Evolutionary conservation across 129 eudicot genomes (phyloP), one percentile per base, ranked within the genome.

Genomic region (Artemisia argyi): DNA sequence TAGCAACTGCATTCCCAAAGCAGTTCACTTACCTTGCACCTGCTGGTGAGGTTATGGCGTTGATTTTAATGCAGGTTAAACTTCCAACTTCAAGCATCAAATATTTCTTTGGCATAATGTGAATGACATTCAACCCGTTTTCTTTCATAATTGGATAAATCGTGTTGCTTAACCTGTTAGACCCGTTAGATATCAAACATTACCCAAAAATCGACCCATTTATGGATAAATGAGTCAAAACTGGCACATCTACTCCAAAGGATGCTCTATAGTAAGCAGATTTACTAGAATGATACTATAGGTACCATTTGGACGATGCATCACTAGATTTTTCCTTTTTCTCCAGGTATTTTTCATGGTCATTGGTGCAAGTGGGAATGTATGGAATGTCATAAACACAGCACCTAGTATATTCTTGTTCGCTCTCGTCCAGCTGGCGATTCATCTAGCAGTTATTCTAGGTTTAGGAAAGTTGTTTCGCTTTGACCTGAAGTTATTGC

Each of bases 51-150:
- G 92, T 88, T 42, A 87, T 93, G 90, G 95, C 98, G 6, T 7
- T 93, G 82, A 85, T 93, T 19, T 68, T 93, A 70, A 89, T 93
- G 98, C 98, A 93, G 96, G 98, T 89, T 30, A 80, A 59, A 50
- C 54, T 28, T 79, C 59, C 59, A 39, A 48, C 81, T 20, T 57
- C 44, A 35, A 11, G 46, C 17, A 39, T 70, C 11, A 55, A 39
- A 6, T 35, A 13, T 39, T 32, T 56, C 19, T 9, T 6, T 11
- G 35, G 44, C 60, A 68, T 68, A n/a, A 30, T 51, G 2, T 5
- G 47, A 53, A 22, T 39, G 12, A 30, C 44, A 39, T 7, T 7
- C 9, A 39, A 1, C 44, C 44, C 1, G 44, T 39, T 39, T 39
- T 39, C 9, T 39, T 39, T 39, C 30, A 28, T 28, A 28, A 28